These are phyloP conservation scores for Angomonas deanei DNA, from an alignment of 208 protist species.

Conservation along the genomic window DNA sequence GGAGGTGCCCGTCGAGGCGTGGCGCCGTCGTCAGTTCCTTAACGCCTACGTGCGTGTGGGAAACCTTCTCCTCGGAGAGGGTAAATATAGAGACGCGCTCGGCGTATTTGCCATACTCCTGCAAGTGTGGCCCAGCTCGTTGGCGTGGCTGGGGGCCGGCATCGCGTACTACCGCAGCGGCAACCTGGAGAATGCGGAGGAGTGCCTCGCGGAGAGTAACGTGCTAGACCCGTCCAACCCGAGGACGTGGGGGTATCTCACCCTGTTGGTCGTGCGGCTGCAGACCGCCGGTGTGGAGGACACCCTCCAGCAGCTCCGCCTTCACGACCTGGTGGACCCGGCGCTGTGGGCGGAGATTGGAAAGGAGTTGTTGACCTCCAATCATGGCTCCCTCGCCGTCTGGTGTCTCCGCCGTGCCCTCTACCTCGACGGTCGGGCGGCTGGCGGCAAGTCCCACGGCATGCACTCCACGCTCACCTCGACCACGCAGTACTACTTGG, in stretches of 20 bases:
- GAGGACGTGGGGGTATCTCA: slow-evolving; percentile 82
- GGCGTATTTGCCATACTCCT: slow-evolving; percentile 66
- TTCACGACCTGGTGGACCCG: slow-evolving; percentile 52
- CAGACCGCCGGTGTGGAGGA: slow-evolving; percentile 53
- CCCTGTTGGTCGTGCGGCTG: slow-evolving; percentile 36
- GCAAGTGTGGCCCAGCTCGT: slow-evolving; percentile 67
- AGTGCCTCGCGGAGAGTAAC: slow-evolving; percentile 87
- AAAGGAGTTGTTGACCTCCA: slow-evolving; percentile 41
- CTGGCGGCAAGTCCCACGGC: too few relatives aligned
- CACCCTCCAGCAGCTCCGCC: slow-evolving; percentile 53
- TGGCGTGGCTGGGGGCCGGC: slow-evolving; percentile 84
- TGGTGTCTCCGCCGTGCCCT: slow-evolving; percentile 49
- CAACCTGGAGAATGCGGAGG: slow-evolving; percentile 61
- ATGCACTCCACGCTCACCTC: slow-evolving; percentile 15
- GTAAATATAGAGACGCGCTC: slow-evolving; percentile 67
- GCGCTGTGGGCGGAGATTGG: slow-evolving; percentile 72
- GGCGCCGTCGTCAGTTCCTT: neutral
- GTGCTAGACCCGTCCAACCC: slow-evolving; percentile 79
- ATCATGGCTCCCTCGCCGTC: slow-evolving; percentile 31
- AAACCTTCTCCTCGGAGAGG: slow-evolving; percentile 66
- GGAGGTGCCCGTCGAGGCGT: neutral
- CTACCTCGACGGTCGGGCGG: neutral
- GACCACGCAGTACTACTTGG: slow-evolving; percentile 57
- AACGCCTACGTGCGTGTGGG: slow-evolving; percentile 61
- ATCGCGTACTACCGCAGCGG: slow-evolving; percentile 80